These are phyloP conservation scores for Holtermanniella nyarrowii DNA, from an alignment of 768 basidiomycete species.

Conservation along the genomic window DNA sequence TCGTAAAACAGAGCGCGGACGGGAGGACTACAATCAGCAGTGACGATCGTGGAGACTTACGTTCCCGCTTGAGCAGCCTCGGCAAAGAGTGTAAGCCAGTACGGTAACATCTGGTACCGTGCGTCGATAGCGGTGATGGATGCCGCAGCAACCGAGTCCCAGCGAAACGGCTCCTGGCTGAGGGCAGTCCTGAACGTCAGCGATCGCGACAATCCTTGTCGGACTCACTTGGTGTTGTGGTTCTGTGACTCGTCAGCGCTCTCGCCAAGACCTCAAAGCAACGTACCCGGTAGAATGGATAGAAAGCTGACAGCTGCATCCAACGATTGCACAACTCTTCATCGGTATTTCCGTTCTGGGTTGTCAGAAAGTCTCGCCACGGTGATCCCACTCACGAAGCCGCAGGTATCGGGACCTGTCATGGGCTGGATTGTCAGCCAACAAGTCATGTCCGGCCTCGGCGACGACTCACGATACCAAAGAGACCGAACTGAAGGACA, in stretches of 20 bases:
- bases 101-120: slow-evolving; percentile 62
- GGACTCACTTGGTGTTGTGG: slow-evolving; percentile 44
- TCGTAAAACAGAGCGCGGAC: slow-evolving; percentile 68
- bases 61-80: slow-evolving; percentile 20
- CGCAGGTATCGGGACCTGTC: slow-evolving; percentile 70
- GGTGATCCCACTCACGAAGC: slow-evolving; percentile 43
- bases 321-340: slow-evolving; percentile 75
- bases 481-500: slow-evolving; percentile 69
- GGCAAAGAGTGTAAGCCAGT: slow-evolving; percentile 48
- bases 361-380: slow-evolving; percentile 8
- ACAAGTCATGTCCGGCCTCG: not conserved
- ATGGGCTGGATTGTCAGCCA: slow-evolving; percentile 46
- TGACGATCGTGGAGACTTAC: slow-evolving; percentile 9
- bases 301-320: slow-evolving; percentile 77
- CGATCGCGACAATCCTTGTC: slow-evolving; percentile 39
- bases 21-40: slow-evolving; percentile 48
- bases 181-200: slow-evolving; percentile 47
- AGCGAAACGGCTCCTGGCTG: slow-evolving; percentile 68
- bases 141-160: slow-evolving; percentile 69
- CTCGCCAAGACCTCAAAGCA: not conserved
- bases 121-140: slow-evolving; percentile 60
- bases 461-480: slow-evolving; percentile 48
- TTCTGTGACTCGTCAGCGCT: slow-evolving; percentile 41
- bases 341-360: slow-evolving; percentile 51
- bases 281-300: slow-evolving; percentile 57